Percentiles rank a stretch among this genome's conserved stretches.
These are phyloP conservation scores for Neopestalotiopsis clavispora DNA, from an alignment of 2,329 filamentous ascomycete genomes.

Conservation along the genomic window DNA sequence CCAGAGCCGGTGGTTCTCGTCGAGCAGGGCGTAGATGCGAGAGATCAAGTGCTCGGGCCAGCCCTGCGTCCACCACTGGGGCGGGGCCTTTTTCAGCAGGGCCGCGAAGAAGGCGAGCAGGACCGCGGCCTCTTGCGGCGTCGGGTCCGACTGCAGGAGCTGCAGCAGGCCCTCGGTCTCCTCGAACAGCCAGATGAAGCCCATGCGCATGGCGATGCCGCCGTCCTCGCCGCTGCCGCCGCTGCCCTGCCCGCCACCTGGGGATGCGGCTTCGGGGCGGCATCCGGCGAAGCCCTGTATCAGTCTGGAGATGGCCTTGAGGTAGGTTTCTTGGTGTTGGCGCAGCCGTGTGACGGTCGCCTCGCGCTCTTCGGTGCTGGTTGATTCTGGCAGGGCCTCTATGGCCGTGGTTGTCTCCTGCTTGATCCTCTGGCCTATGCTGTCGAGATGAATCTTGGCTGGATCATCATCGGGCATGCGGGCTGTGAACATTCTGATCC, in stretches of 20 bases:
- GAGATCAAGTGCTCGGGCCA: conserved; percentile 11
- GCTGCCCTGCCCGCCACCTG: not conserved
- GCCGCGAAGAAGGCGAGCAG: conserved; percentile 27
- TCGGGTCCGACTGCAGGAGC: not conserved
- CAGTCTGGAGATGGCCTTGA: not conserved
- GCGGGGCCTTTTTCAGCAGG: not conserved
- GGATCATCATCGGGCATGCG: not conserved
- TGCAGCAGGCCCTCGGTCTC: conserved; percentile 24
- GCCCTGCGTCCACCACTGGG: conserved; percentile 15
- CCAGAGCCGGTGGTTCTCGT: conserved; percentile 12
- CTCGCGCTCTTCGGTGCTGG: not conserved
- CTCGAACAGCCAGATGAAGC: conserved; percentile 43
- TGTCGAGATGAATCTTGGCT: not conserved
- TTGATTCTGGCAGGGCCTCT: not conserved
- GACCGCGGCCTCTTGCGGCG: conserved; percentile 32
- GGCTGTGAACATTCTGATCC: not conserved
- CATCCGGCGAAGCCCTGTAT: not conserved
- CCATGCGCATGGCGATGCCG: not conserved
- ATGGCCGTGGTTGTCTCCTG: not conserved
- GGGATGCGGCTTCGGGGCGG: not conserved
- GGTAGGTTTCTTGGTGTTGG: not conserved
- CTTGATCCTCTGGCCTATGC: not conserved
- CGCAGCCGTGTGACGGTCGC: not conserved
- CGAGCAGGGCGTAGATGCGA: conserved; percentile 6
- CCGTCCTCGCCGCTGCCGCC: conserved; percentile 2